Evolutionary conservation across 2,329 filamentous ascomycete species (phyloP).

Genomic region (Monilinia polystroma): DNA sequence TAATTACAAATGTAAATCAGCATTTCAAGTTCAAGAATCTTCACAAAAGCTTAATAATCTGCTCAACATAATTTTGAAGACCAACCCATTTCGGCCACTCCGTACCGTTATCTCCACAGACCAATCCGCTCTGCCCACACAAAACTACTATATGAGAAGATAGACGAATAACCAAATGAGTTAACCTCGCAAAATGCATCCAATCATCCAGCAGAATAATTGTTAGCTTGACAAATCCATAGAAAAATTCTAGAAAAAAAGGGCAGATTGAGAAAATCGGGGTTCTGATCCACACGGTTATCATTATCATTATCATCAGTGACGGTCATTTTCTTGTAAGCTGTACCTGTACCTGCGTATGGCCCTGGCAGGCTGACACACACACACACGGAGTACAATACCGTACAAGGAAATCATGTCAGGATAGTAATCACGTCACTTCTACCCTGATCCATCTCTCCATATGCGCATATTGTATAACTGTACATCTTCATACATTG

Average conservation of each 20-base stretch:
- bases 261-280: slow-evolving; percentile 1
- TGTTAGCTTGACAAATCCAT: neutral
- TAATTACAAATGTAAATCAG: neutral
- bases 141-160: too few relatives aligned
- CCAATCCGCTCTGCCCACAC: neutral
- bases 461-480: neutral
- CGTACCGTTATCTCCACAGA: neutral
- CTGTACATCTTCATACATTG: neutral
- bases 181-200: neutral
- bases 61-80: neutral
- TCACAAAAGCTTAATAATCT: slow-evolving; percentile 4
- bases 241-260: slow-evolving; percentile 14
- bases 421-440: slow-evolving; percentile 4
- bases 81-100: slow-evolving; percentile 8
- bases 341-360: slow-evolving; percentile 11
- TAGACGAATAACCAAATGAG: neutral
- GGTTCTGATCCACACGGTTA: slow-evolving; percentile 10
- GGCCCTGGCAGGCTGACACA: neutral
- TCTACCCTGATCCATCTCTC: neutral
- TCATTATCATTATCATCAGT: too few relatives aligned
- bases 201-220: neutral
- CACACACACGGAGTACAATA: too few relatives aligned
- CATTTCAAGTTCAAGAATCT: neutral
- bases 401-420: slow-evolving; percentile 2
- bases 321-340: neutral